These are phyloP conservation scores for Solanum chilense DNA, from an alignment of 257 asterid species.

Conservation along the genomic window DNA sequence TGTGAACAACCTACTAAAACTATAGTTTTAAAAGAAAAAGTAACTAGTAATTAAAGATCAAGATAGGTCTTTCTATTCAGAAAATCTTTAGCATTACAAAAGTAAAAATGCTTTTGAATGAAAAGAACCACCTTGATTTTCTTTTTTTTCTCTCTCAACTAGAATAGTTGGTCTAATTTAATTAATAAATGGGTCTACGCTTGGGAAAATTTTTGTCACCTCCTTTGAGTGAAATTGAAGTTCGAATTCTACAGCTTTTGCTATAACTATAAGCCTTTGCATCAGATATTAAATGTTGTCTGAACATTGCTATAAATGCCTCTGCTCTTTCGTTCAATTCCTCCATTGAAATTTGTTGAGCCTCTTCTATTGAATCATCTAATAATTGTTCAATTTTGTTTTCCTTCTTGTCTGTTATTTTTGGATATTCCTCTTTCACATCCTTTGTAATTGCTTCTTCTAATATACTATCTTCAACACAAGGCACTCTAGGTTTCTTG, in stretches of 20 bases:
- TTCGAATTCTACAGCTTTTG: constrained; percentile 5
- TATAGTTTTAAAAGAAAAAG: not conserved
- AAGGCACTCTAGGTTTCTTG: not conserved
- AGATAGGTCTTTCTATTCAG: not conserved
- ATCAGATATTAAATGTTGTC: constrained; percentile 84
- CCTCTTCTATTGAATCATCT: constrained; percentile 6
- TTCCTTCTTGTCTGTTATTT: not conserved
- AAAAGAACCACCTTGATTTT: not conserved
- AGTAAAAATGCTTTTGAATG: not conserved
- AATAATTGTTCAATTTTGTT: not conserved
- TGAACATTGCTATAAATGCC: constrained; percentile 82
- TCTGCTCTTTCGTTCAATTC: constrained; percentile 80
- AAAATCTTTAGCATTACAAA: not conserved
- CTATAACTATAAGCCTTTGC: constrained; percentile 26
- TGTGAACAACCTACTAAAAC: not conserved
- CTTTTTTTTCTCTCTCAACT: not conserved
- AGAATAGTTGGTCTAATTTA: not conserved
- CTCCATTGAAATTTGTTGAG: constrained; percentile 50
- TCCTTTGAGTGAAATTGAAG: not conserved
- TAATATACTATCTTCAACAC: not conserved
- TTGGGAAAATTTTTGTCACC: not conserved
- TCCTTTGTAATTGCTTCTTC: not conserved
- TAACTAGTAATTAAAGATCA: not conserved
- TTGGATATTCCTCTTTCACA: not conserved
- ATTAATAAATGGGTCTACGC: not conserved